Evolutionary conservation across 2,329 filamentous ascomycete genomes (phyloP).

Genomic region (Neoarthrinium moseri): DNA sequence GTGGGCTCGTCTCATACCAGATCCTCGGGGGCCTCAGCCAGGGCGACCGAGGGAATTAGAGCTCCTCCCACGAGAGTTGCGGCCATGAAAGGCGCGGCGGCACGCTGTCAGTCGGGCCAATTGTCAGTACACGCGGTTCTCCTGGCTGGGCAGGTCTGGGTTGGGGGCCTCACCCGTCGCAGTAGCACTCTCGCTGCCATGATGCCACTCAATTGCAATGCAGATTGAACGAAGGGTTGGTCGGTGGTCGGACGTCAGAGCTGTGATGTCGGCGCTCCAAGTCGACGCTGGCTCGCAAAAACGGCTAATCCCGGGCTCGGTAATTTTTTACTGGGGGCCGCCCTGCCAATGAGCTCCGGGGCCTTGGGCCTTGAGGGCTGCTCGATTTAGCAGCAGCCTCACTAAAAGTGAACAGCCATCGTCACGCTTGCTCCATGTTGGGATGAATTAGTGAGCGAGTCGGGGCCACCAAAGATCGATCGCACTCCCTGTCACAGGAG

Average conservation of each 20-base stretch:
- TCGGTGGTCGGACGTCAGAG: constrained; percentile 9
- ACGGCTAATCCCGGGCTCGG: constrained; percentile 24
- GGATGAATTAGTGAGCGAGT: too few species aligned
- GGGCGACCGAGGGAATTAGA: constrained; percentile 32
- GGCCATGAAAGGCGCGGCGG: constrained; percentile 53
- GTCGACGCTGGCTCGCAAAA: neutral
- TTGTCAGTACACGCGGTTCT: constrained; percentile 32
- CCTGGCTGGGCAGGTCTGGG: too few species aligned
- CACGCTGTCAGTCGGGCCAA: constrained; percentile 34
- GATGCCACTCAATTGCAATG: constrained; percentile 49
- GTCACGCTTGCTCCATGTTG: too few species aligned
- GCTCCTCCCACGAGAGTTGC: constrained; percentile 34
- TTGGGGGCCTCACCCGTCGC: constrained; percentile 47
- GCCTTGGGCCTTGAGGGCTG: too few species aligned
- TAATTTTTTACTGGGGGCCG: constrained; percentile 6
- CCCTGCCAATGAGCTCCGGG: too few species aligned
- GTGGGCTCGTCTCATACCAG: constrained; percentile 22
- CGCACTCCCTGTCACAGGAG: too few species aligned
- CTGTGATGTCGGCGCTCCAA: too few species aligned
- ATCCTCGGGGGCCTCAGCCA: constrained; percentile 45
- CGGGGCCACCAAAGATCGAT: too few species aligned
- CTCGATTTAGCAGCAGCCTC: too few species aligned
- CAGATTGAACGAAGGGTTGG: constrained; percentile 16
- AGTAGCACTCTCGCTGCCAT: constrained; percentile 62
- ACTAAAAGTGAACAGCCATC: too few species aligned